Base-by-base conservation (phyloP, 2,329 filamentous ascomycete species). In the Bipolaris victoriae region DNA sequence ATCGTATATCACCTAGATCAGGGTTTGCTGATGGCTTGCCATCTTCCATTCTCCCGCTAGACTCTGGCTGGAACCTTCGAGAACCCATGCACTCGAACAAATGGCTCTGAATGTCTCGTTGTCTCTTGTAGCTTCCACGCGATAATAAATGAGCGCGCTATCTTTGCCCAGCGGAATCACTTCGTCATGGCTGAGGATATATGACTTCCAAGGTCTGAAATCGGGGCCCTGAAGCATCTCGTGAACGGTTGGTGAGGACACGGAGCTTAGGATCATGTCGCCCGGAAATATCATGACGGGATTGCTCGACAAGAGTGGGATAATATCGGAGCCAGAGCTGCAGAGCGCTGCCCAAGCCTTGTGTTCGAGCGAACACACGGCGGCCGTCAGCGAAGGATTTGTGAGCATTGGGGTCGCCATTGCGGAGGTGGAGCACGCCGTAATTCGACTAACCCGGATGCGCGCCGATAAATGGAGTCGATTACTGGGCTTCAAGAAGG, bases 241-340 rank as follows among this genome's bases (percentile, higher is more conserved):
- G 35, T 65, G 58, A 10, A 68, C 47, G 7, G 63, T 60, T 1
- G 68, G 68, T 1, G 64, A 75, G 9, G 69, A 73, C 6, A 72
- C 72, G 3, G 73, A 72, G 1, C 68, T 67, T 29, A 77, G 72
- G 3, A 65, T 70, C 33, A 72, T 69, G 36, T 77, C 72, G 24
- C 73, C 71, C 3, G 77, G 76, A 55, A 77, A 73, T 24, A 78
- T 77, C 49, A 78, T 77, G 70, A 79, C 76, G 57, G 73, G 73
- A 33, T 63, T 78, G 37, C 70, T 65, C 11, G 67, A 66, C 20
- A 69, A 63, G 13, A 67, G 74, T 13, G 76, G 75, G 3, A 69
- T 64, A 24, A 76, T 74, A 49, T 63, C 62, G 7, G 70, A 65
- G 55, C 76, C 66, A 6, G 69, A 67, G 40, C 55, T 62, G 61